Percentiles rank a stretch among this genome's conserved stretches.
phyloP scores from a whole-genome alignment of 495 filamentous ascomycete genomes.

The Pyronema domesticum region DNA sequence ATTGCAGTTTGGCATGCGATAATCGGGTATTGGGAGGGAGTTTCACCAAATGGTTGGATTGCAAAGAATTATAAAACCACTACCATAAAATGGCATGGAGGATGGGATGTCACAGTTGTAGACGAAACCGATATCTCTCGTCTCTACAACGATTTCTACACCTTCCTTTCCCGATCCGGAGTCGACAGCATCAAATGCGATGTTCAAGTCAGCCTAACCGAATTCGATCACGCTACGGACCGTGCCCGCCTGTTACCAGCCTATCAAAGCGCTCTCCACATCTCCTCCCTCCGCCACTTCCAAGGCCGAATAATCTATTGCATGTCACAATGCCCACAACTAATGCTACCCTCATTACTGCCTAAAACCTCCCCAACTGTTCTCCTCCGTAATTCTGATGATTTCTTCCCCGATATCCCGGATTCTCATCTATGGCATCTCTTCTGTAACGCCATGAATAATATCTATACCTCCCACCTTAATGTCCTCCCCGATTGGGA shows the following conservation, averaged over 20 bases:
- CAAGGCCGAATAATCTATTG: conserved; percentile 64
- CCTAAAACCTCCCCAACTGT: conserved; percentile 12
- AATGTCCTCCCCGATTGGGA: conserved; percentile 78
- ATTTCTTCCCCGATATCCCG: conserved; percentile 71
- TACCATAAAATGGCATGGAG: conserved; percentile 21
- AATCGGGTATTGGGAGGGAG: conserved; percentile 89
- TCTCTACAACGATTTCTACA: conserved; percentile 87
- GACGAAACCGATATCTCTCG: conserved; percentile 46
- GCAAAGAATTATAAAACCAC: conserved; percentile 58
- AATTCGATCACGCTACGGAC: conserved; percentile 35
- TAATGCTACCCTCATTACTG: conserved; percentile 17
- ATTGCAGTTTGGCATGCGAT: conserved; percentile 92
- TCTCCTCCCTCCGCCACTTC: conserved; percentile 61
- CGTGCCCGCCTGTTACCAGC: conserved; percentile 48
- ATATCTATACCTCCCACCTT: conserved; percentile 56
- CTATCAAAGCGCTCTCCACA: conserved; percentile 76
- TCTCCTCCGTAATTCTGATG: conserved; percentile 76
- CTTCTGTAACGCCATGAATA: conserved; percentile 82
- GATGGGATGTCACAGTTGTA: conserved; percentile 41
- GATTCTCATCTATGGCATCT: conserved; percentile 82
- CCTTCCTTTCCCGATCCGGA: conserved; percentile 38
- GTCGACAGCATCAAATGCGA: conserved; percentile 82
- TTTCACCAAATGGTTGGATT: conserved; percentile 41
- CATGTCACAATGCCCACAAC: conserved; percentile 19
- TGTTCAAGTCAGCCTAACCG: conserved; percentile 71